phyloP scores from a whole-genome alignment of 768 basidiomycete genomes.

The Lanmaoa rubissima region DNA sequence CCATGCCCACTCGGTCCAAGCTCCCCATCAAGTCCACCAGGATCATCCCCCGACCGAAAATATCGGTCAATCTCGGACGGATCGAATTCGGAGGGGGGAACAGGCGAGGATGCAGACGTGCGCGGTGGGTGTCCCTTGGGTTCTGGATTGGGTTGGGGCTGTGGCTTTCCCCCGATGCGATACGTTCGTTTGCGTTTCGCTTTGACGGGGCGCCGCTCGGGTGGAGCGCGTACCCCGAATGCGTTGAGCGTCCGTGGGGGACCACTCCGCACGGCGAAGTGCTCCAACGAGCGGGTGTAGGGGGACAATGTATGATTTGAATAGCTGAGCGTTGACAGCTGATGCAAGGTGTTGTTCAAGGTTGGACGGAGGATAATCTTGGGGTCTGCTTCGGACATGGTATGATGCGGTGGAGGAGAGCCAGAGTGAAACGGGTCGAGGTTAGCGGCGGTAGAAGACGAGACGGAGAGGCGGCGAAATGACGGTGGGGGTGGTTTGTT shows the following conservation, averaged over 20 bases:
- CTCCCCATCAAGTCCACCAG: neutral
- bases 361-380: constrained; percentile 65
- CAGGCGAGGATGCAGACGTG: constrained; percentile 32
- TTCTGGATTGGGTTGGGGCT: neutral
- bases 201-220: constrained; percentile 58
- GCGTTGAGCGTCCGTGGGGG: constrained; percentile 54
- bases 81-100: constrained; percentile 58
- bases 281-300: constrained; percentile 85
- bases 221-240: constrained; percentile 32
- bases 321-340: constrained; percentile 79
- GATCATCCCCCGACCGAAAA: constrained; percentile 46
- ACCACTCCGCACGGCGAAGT: constrained; percentile 89
- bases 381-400: constrained; percentile 41
- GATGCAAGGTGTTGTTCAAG: constrained; percentile 75
- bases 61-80: constrained; percentile 73
- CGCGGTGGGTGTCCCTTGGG: constrained; percentile 4
- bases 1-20: neutral
- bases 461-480: constrained; percentile 35
- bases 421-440: constrained; percentile 35
- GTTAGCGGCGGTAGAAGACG: constrained; percentile 25
- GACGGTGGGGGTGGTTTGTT: constrained; percentile 13
- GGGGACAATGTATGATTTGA: constrained; percentile 95
- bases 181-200: constrained; percentile 77
- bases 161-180: constrained; percentile 44
- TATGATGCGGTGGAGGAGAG: constrained; percentile 34